Evolutionary conservation across 108 stramenopile genomes (phyloP).

Genomic region (Parietichytrium sp.): DNA sequence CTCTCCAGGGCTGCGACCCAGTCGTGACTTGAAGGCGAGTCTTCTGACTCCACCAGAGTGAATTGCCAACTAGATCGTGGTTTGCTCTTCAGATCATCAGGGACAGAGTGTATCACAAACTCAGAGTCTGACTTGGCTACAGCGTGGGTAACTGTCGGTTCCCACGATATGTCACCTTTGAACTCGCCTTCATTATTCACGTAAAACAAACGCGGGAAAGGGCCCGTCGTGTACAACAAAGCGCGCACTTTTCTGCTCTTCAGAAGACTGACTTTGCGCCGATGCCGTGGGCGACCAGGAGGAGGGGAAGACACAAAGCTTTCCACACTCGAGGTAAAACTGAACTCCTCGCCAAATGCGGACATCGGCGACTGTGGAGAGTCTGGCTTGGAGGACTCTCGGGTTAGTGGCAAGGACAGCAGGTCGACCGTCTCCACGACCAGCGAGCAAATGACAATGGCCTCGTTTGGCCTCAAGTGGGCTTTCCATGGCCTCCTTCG

Average conservation of each 20-base stretch:
- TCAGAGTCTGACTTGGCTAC: conserved; percentile 14
- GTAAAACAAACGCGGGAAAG: neutral
- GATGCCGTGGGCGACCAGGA: neutral
- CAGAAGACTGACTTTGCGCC: neutral
- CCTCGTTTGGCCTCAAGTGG: neutral
- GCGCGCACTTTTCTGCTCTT: conserved; percentile 16
- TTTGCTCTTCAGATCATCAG: neutral
- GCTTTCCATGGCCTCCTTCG: neutral
- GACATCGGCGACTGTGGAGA: too few relatives aligned
- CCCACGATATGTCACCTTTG: conserved; percentile 26
- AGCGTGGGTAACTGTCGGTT: neutral
- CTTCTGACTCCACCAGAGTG: neutral
- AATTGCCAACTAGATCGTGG: conserved; percentile 26
- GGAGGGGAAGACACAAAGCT: too few relatives aligned
- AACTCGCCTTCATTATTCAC: conserved; percentile 28
- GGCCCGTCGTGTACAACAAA: conserved; percentile 19
- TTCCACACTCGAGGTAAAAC: too few relatives aligned
- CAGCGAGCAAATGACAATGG: neutral
- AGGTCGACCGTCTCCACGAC: conserved; percentile 29
- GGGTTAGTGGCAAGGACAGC: too few relatives aligned
- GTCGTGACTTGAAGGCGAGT: neutral
- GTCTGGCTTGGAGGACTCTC: too few relatives aligned
- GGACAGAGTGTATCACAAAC: conserved; percentile 33
- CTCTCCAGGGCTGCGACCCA: conserved; percentile 12
- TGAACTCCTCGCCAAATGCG: too few relatives aligned